Base-by-base conservation (phyloP, 75 land plant genomes). In the Selaginella tamariscina region DNA sequence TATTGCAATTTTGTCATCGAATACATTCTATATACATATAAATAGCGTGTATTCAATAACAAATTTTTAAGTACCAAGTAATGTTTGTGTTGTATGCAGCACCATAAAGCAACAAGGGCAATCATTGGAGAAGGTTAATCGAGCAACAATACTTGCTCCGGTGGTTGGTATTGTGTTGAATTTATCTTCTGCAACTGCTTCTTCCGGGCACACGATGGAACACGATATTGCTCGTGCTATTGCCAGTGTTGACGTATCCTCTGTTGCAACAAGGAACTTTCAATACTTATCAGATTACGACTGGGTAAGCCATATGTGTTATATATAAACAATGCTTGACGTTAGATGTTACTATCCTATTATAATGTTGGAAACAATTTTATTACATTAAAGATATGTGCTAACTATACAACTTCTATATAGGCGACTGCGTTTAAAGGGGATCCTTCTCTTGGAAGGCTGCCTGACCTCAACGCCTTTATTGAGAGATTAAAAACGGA, bases 141-240 rank as follows among this genome's bases (percentile, higher is more conserved):
- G 88, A 56, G 86, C 86, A 29, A 78, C 86, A 91, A 89, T 93
- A 18, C 76, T 89, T 33, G 84, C 95, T 18, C 98, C 98, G 27
- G 75, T 93, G 33, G 88, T 82, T 30, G 98, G 98, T 13, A 93
- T 93, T 26, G 77, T 93, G 0, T 55, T 89, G 60, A 89, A 89
- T 55, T 65, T 93, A 30, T 66, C 82, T 59, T 79, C 77, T 72
- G 84, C 79, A 32, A 83, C 79, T 33, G 18, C 56, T 11, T 64
- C 65, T 28, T 9, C 64, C 0, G 56, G 57, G 54, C 70, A 68
- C 55, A 71, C 56, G 33, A 70, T 69, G 54, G 78, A 74, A 32
- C 83, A 84, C 73, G 86, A 89, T 76, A 64, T 93, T 54, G 72
- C 88, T 32, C 76, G 68, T 28, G 44, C 82, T 0, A 78, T 93